Evolutionary conservation across 176 grass and related monocot species (phyloP).

Genomic region (Raddia distichophylla): DNA sequence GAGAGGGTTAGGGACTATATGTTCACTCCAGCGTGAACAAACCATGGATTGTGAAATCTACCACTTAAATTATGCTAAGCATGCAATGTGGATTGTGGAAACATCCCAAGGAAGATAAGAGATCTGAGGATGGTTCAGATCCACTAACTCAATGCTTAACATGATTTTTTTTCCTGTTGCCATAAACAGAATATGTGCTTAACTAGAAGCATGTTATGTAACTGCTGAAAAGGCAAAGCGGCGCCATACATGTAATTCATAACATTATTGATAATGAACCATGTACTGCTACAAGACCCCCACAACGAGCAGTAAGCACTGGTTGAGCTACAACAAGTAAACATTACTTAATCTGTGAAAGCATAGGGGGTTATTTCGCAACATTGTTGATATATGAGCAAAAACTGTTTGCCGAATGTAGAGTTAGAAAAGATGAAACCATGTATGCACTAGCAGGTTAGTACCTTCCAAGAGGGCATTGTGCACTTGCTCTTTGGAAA

Average conservation of each 20-base stretch:
- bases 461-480: constrained; percentile 73
- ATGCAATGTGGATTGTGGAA: not conserved
- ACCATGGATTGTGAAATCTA: not conserved
- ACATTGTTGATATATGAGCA: not conserved
- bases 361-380: not conserved
- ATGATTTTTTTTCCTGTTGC: not conserved
- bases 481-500: constrained; percentile 63
- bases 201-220: not conserved
- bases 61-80: not conserved
- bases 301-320: constrained; percentile 1
- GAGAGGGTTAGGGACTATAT: too few relatives aligned
- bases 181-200: not conserved
- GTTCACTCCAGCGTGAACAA: not conserved
- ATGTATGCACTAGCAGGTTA: not conserved
- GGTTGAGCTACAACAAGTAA: constrained; percentile 3
- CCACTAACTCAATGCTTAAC: not conserved
- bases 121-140: not conserved
- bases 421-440: not conserved
- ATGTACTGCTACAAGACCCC: constrained; percentile 17
- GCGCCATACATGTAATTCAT: constrained; percentile 3
- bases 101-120: not conserved
- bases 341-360: not conserved
- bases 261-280: not conserved
- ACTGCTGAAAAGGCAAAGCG: constrained; percentile 11
- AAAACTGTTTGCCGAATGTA: not conserved